Base-by-base conservation (phyloP, 306 rosid genomes). In the Begonia fuchsioides region DNA sequence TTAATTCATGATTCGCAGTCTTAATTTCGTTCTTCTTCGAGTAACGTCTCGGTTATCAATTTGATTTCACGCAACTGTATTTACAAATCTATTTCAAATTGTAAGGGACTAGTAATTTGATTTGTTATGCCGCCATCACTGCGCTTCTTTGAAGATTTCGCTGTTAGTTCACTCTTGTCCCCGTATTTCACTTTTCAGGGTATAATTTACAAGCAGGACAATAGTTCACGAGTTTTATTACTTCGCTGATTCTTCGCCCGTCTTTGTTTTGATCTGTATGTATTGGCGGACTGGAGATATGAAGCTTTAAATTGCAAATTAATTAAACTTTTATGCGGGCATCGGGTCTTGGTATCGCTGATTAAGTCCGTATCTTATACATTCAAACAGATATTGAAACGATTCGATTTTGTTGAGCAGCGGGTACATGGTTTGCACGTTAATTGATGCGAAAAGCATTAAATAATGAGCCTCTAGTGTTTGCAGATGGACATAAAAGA, bases 401-500 rank as follows among this genome's bases (percentile, higher is more conserved):
- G 51, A 18, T 65, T 53, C 49, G 58, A 54, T 46, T 48, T 35
- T 50, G 57, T 49, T 43, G 52, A 15, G 66, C 67, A 56, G 11
- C 8, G 41, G 32, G 38, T 45, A 62, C 56, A 49, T 50, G 49
- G 51, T 44, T 39, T 16, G 11, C 50, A 53, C 45, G 16, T 55
- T 18, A 68, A 51, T 47, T 57, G 57, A 61, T 51, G 63, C 49
- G 46, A 49, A 57, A 75, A 56, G 65, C 50, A 41, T 55, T 49
- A 16, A 51, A 48, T 65, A 41, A 80, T 73, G 82, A 77, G 60
- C 32, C 57, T 55, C 35, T 26, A 69, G 70, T 49, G 66, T 15
- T 54, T 58, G 44, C 74, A 38, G 8, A 88, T 78, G 93, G 83
- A 70, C 11, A 20, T 60, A 51, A 87, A 67, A 53, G 84, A 71